Evolutionary conservation across 768 basidiomycete genomes (phyloP), one percentile per base, ranked within the genome.

Genomic region (Myochromella boudieri): DNA sequence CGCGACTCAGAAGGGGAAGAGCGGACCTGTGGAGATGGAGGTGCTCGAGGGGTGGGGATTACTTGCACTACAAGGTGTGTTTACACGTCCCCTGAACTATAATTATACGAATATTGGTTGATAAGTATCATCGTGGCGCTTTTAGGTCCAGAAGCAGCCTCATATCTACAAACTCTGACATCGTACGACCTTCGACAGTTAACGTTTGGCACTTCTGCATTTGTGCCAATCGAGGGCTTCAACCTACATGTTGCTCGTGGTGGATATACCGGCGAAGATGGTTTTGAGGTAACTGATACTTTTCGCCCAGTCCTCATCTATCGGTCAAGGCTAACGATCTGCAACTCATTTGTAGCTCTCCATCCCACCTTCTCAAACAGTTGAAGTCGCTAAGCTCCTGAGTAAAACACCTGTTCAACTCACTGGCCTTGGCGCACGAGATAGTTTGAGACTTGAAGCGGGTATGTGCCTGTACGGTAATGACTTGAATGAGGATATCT

Each of bases 211-310:
- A 84, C 81, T 51, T 86, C 89, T 15, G 85, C 87, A 0, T 92
- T 82, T 60, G 77, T 91, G 7, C 81, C 87, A 1, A 76, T 97
- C 32, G 85, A 85, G 48, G 85, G 83, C 3, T 81, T 84, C 55
- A 84, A 83, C 60, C 77, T 91, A 27, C 93, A 98, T 61, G 81
- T 98, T 24, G 89, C 93, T 6, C 83, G 97, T 12, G 91, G 93
- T 22, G 97, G 97, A 4, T 99, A 99, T 68, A 98, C 97, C 0
- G 97, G 97, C 9, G 97, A 99, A 68, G 97, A 99, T 65, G 97
- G 97, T 0, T 98, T 99, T 55, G 97, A 99, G 77, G 93, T 84
- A 20, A 48, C 24, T 27, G 15, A 21, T 25, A 7, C 1, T 3
- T 12, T 21, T 20, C 15, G 15, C 3, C 6, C 21, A 21, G 29